Percentiles rank a stretch among this genome's conserved stretches.
Evolutionary conservation across 1,284 basidiomycete species (phyloP).

Genomic region (Mycena sp.): DNA sequence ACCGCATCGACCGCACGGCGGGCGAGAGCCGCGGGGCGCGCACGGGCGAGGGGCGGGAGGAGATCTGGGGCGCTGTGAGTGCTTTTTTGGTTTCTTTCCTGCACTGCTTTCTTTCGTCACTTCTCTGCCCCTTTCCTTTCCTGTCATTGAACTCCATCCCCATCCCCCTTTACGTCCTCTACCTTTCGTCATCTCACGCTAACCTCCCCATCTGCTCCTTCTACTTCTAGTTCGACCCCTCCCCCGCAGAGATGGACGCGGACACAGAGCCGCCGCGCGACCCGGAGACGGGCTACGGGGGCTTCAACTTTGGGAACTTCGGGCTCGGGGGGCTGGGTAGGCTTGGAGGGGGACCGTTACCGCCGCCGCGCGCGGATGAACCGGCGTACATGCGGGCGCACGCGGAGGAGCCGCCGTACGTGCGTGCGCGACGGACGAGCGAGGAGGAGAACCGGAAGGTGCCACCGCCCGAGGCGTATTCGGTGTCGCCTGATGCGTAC

Average conservation of each 20-base stretch:
- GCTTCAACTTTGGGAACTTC: slow-evolving; percentile 16
- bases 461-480: not conserved
- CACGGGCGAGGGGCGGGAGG: slow-evolving; percentile 16
- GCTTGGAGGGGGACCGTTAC: not conserved
- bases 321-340: slow-evolving; percentile 16
- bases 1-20: slow-evolving; percentile 25
- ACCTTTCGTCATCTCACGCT: not conserved
- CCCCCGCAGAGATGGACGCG: slow-evolving; percentile 6
- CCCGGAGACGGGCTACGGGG: slow-evolving; percentile 16
- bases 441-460: slow-evolving; percentile 23
- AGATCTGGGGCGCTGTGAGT: slow-evolving; percentile 25
- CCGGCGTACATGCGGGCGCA: too few relatives aligned
- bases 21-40: slow-evolving; percentile 6
- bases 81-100: not conserved
- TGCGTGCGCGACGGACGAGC: slow-evolving; percentile 24
- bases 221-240: slow-evolving; percentile 23
- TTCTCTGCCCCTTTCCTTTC: too few relatives aligned
- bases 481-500: not conserved
- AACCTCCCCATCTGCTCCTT: not conserved
- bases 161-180: too few relatives aligned
- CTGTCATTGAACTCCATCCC: too few relatives aligned
- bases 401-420: slow-evolving; percentile 26
- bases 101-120: too few relatives aligned
- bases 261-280: slow-evolving; percentile 16
- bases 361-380: not conserved